A percentile compares a stretch with the other conserved stretches of the same genome.
Conservation (phyloP, 306 rosid genomes). For the Citrullus mucosospermus region DNA sequence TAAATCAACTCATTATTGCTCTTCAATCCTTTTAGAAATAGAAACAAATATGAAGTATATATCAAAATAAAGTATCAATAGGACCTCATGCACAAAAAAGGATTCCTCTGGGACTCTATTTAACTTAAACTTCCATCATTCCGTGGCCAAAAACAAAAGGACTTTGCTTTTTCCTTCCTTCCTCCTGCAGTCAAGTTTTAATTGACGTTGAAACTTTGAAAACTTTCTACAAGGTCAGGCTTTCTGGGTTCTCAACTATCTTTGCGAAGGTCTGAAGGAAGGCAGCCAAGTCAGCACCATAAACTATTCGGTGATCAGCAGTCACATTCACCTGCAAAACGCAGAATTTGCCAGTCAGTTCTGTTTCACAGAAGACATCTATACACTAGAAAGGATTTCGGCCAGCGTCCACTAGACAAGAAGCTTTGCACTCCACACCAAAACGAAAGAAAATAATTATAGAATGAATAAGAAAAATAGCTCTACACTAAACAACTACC, state of each 20-base stretch:
- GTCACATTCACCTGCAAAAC: conserved; percentile 83
- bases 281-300: conserved; percentile 89
- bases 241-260: conserved; percentile 67
- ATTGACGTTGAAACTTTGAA: conserved; percentile 6
- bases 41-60: background rate
- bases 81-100: conserved; percentile 13
- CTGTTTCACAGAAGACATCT: background rate
- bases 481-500: background rate
- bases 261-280: conserved; percentile 75
- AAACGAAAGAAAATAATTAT: background rate
- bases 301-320: conserved; percentile 78
- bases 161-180: background rate
- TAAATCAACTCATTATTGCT: background rate
- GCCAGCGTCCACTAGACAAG: background rate
- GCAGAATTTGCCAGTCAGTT: conserved; percentile 2
- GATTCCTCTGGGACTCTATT: conserved; percentile 10
- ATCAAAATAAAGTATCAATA: background rate
- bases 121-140: conserved; percentile 3
- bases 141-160: conserved; percentile 5
- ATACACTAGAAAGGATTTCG: background rate
- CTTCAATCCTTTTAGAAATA: background rate
- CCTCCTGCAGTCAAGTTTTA: conserved; percentile 1
- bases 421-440: background rate
- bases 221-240: conserved; percentile 54
- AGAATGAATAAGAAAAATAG: background rate